Conservation (phyloP, 257 asterid species). For the Fraxinus pennsylvanica region DNA sequence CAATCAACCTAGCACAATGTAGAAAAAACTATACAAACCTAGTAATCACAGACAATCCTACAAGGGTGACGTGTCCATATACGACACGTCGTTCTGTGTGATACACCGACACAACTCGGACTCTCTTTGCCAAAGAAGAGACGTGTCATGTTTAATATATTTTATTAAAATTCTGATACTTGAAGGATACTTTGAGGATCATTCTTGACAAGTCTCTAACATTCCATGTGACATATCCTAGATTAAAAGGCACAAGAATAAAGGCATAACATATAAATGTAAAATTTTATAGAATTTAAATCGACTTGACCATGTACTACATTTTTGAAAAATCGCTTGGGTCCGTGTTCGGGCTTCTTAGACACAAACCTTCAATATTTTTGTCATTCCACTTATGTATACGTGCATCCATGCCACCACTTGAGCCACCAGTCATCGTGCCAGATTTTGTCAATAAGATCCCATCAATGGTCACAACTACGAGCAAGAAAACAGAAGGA, state of each 20-base stretch:
- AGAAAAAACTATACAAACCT: slow-evolving; percentile 46
- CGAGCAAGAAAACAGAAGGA: slow-evolving; percentile 23
- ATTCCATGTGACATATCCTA: background rate
- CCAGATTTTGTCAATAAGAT: slow-evolving; percentile 92
- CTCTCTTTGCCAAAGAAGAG: background rate
- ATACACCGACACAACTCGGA: background rate
- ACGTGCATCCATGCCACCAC: slow-evolving; percentile 99
- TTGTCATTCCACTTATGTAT: slow-evolving; percentile 99
- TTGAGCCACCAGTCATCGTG: slow-evolving; percentile 99
- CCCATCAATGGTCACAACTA: slow-evolving; percentile 97
- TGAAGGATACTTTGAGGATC: background rate
- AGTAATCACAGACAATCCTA: background rate
- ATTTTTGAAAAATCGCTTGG: background rate
- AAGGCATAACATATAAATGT: background rate
- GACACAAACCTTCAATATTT: slow-evolving; percentile 66
- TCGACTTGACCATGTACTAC: background rate
- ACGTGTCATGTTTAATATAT: background rate
- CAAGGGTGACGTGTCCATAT: background rate
- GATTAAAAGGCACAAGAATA: background rate
- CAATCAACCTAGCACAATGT: slow-evolving; percentile 19
- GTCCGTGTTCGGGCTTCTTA: background rate
- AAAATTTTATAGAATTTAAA: background rate
- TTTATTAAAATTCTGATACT: background rate
- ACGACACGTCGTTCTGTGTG: background rate
- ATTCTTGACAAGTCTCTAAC: background rate